Conservation (phyloP, 2,329 filamentous ascomycete genomes). For the Phoma sp. region DNA sequence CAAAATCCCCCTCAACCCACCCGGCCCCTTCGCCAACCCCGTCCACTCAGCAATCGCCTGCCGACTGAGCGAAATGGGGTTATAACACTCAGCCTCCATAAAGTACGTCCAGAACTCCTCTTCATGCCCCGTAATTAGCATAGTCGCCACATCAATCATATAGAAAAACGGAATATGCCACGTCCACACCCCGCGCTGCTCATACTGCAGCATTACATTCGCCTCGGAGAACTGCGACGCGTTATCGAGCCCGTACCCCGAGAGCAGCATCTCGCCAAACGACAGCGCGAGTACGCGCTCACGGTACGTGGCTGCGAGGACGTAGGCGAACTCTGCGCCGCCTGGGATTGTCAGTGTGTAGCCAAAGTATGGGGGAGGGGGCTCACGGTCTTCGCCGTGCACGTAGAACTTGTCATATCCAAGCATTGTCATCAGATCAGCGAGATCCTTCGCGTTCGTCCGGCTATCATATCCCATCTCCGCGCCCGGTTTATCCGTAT, state of each 20-base stretch:
- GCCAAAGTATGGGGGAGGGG: no score
- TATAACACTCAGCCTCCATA: constrained; percentile 48
- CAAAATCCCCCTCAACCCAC: constrained; percentile 42
- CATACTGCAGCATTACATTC: constrained; percentile 32
- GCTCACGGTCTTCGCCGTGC: constrained; percentile 42
- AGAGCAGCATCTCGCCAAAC: constrained; percentile 44
- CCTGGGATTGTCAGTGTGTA: no score
- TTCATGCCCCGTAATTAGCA: constrained; percentile 45
- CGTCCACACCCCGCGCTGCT: constrained; percentile 45
- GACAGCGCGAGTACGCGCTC: constrained; percentile 34
- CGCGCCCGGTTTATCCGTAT: constrained; percentile 42
- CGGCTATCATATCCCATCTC: constrained; percentile 40
- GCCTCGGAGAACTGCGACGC: constrained; percentile 39
- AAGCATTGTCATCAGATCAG: constrained; percentile 43
- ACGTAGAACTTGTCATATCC: constrained; percentile 43
- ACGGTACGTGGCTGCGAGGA: constrained; percentile 39
- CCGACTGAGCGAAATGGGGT: constrained; percentile 40
- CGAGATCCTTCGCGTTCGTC: constrained; percentile 42
- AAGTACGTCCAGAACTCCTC: constrained; percentile 46
- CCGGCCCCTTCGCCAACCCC: constrained; percentile 40
- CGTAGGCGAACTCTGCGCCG: constrained; percentile 47
- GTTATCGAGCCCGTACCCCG: constrained; percentile 41
- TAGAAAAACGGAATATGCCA: constrained; percentile 43
- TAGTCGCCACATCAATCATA: constrained; percentile 44
- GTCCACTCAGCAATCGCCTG: constrained; percentile 36